Conservation (phyloP, 2,329 filamentous ascomycete genomes). For the Claviceps quebecensis region DNA sequence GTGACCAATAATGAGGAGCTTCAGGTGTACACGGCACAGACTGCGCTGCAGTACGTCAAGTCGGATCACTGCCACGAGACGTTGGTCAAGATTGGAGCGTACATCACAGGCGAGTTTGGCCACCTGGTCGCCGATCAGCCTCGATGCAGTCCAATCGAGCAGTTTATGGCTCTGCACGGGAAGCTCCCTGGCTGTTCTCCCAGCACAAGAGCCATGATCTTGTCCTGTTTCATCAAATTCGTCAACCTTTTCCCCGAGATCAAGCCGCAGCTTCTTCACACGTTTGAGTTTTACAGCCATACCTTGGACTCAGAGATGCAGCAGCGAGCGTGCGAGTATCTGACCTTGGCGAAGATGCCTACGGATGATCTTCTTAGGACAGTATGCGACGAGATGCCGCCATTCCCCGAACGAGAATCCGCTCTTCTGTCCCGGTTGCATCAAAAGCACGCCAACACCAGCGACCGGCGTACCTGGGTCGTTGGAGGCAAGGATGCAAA, state of each 20-base stretch:
- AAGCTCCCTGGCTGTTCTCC: constrained; percentile 85
- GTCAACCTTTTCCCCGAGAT: constrained; percentile 98
- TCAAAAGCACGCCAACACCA: constrained; percentile 84
- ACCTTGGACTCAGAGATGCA: constrained; percentile 91
- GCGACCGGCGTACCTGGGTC: constrained; percentile 93
- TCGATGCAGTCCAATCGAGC: constrained; percentile 91
- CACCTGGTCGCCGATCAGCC: constrained; percentile 88
- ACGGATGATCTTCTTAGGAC: constrained; percentile 87
- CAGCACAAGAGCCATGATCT: constrained; percentile 79
- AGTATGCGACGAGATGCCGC: constrained; percentile 96
- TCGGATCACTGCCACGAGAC: constrained; percentile 92
- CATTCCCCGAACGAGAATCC: constrained; percentile 88
- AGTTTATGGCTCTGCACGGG: constrained; percentile 80
- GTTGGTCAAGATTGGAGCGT: constrained; percentile 91
- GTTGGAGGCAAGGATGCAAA: constrained; percentile 96
- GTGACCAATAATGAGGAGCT: constrained; percentile 98
- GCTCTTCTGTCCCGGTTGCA: constrained; percentile 83
- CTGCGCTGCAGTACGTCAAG: constrained; percentile 84
- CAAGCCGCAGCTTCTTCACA: constrained; percentile 81
- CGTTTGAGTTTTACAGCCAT: constrained; percentile 87
- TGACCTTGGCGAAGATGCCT: constrained; percentile 69
- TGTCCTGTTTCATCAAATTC: constrained; percentile 94
- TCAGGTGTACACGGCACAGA: constrained; percentile 90
- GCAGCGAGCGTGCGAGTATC: constrained; percentile 90
- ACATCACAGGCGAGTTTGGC: constrained; percentile 91